Evolutionary conservation across 768 basidiomycete species (phyloP).

Genomic region (Phylloporus scabripes): DNA sequence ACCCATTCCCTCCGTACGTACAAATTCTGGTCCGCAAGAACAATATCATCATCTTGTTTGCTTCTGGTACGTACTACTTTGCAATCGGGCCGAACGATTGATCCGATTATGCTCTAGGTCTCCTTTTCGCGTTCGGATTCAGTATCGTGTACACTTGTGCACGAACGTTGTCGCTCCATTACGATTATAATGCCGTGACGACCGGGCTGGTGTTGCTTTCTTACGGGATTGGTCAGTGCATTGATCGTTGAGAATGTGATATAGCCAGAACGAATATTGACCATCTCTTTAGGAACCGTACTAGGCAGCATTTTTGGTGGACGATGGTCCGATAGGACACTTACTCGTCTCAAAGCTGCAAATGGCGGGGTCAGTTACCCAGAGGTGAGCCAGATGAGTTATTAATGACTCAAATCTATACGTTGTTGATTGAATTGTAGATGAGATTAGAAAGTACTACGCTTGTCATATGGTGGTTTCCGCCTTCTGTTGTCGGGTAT

Average conservation of each 20-base stretch:
- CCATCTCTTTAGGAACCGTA: constrained; percentile 37
- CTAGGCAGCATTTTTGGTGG: constrained; percentile 56
- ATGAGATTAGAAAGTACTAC: constrained; percentile 71
- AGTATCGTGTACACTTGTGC: constrained; percentile 70
- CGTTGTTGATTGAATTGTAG: constrained; percentile 30
- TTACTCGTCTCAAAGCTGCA: constrained; percentile 39
- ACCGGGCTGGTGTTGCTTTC: constrained; percentile 76
- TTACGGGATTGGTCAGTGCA: constrained; percentile 58
- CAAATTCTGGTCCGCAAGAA: constrained; percentile 55
- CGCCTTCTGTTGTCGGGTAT: constrained; percentile 60
- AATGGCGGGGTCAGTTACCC: constrained; percentile 51
- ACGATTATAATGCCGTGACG: constrained; percentile 63
- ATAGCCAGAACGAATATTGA: neutral
- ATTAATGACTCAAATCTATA: neutral
- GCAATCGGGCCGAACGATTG: neutral
- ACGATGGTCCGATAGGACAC: constrained; percentile 50
- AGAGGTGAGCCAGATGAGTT: constrained; percentile 44
- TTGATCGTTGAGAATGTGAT: too few species aligned
- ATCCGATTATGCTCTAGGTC: constrained; percentile 36
- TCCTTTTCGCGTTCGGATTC: constrained; percentile 68
- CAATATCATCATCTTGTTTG: constrained; percentile 55
- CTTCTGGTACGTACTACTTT: constrained; percentile 25
- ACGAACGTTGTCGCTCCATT: constrained; percentile 59
- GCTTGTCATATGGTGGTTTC: constrained; percentile 45
- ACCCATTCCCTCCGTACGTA: constrained; percentile 61